These are phyloP conservation scores for Pistacia atlantica DNA, from an alignment of 345 rosid species.

Conservation along the genomic window DNA sequence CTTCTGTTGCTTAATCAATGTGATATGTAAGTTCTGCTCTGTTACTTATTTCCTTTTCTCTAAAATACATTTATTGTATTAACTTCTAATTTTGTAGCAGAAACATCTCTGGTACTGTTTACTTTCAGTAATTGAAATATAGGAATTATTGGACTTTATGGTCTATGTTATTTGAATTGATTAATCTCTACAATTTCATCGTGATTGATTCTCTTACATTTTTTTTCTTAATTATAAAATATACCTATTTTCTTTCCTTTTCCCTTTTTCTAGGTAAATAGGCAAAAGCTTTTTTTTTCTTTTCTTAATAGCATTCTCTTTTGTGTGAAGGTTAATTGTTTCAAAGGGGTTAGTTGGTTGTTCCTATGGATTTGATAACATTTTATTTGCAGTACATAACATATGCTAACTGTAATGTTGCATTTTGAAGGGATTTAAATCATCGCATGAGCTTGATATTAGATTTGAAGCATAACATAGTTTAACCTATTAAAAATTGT, in stretches of 20 bases:
- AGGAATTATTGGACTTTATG: not conserved
- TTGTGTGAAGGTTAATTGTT: not conserved
- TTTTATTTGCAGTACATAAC: not conserved
- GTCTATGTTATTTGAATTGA: not conserved
- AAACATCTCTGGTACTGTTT: not conserved
- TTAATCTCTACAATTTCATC: not conserved
- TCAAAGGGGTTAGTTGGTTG: not conserved
- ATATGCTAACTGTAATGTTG: not conserved
- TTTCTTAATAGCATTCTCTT: slow-evolving; percentile 4
- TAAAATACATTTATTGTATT: not conserved
- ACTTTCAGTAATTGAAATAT: not conserved
- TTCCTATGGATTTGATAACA: not conserved
- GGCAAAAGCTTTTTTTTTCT: not conserved
- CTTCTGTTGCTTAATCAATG: slow-evolving; percentile 83
- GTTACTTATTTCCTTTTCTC: not conserved
- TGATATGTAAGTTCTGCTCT: slow-evolving; percentile 58
- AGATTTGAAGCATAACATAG: not conserved
- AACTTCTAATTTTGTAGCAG: not conserved
- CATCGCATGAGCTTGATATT: not conserved
- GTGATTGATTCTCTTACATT: not conserved
- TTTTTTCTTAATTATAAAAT: not conserved
- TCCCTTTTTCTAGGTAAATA: not conserved
- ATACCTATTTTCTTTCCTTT: not conserved
- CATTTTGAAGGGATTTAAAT: slow-evolving; percentile 2
- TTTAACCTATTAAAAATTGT: not conserved